Conservation (phyloP, 139 green algal species). For the Medakamo hakoo region DNA sequence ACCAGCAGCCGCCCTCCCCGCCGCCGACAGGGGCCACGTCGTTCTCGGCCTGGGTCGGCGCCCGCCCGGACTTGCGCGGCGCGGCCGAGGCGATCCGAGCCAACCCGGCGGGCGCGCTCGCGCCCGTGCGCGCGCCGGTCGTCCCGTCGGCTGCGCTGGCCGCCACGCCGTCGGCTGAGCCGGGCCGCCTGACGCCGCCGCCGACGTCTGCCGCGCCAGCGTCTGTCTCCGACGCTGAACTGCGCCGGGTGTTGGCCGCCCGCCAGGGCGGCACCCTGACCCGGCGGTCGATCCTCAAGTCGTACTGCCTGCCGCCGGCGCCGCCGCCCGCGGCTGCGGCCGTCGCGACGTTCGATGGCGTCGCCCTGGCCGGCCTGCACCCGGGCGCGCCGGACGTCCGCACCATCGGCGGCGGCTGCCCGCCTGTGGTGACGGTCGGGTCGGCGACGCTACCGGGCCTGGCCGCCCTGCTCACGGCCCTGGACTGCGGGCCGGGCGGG, state of each 20-base stretch:
- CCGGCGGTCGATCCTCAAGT: conserved; percentile 77
- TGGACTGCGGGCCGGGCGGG: conserved; percentile 30
- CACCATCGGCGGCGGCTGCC: conserved; percentile 10
- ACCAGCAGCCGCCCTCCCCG: neutral
- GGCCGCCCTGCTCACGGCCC: conserved; percentile 30
- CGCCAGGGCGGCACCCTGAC: conserved; percentile 53
- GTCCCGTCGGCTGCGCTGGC: conserved; percentile 14
- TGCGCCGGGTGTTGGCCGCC: conserved; percentile 38
- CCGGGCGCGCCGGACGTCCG: conserved; percentile 31
- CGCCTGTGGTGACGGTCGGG: conserved; percentile 24
- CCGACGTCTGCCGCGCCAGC: conserved; percentile 13
- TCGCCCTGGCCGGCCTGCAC: conserved; percentile 9
- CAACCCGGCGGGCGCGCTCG: conserved; percentile 59
- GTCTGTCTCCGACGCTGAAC: conserved; percentile 27
- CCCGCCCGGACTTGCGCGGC: conserved; percentile 33
- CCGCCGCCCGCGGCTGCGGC: neutral
- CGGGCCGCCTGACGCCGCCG: neutral
- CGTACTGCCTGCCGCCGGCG: conserved; percentile 12
- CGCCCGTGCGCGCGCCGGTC: conserved; percentile 20
- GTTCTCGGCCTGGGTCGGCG: conserved; percentile 42
- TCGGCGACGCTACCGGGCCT: conserved; percentile 27
- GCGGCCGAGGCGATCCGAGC: conserved; percentile 44
- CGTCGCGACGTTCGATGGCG: neutral
- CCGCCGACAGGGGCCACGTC: neutral
- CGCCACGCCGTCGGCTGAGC: conserved; percentile 7